Percentiles rank a stretch among this genome's conserved stretches.
These are phyloP conservation scores for Forsythia suspensa DNA, from an alignment of 257 asterid species.

Conservation along the genomic window DNA sequence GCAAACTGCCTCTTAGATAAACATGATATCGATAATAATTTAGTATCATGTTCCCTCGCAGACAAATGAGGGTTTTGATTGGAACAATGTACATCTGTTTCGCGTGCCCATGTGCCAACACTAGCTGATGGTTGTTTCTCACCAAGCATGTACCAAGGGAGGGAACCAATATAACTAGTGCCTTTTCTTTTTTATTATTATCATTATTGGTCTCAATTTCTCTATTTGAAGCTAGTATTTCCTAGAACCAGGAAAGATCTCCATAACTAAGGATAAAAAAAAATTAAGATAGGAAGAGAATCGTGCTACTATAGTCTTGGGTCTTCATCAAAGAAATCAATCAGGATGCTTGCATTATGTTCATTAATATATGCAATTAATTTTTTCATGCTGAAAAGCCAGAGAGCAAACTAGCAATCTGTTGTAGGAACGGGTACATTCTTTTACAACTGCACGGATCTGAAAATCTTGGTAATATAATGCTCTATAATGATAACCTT, in stretches of 20 bases:
- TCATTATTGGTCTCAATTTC: neutral
- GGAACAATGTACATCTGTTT: neutral
- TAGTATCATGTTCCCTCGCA: neutral
- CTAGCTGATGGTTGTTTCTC: neutral
- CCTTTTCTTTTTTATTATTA: neutral
- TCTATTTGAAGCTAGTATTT: neutral
- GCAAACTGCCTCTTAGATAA: neutral
- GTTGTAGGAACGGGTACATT: neutral
- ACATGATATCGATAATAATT: neutral
- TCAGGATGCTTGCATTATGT: neutral
- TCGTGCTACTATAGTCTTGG: neutral
- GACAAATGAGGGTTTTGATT: neutral
- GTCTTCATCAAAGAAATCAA: neutral
- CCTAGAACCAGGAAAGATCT: neutral
- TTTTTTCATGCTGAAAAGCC: neutral
- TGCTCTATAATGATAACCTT: conserved; percentile 5
- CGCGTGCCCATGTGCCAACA: neutral
- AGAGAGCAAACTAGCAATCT: neutral
- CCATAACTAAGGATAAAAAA: neutral
- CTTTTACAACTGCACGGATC: conserved; percentile 4
- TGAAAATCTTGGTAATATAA: neutral
- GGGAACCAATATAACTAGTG: neutral
- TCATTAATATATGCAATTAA: neutral
- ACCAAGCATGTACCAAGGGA: neutral
- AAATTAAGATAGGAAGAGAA: neutral